These are phyloP conservation scores for Ascochyta koolunga DNA, from an alignment of 2,329 filamentous ascomycete species.

Conservation along the genomic window DNA sequence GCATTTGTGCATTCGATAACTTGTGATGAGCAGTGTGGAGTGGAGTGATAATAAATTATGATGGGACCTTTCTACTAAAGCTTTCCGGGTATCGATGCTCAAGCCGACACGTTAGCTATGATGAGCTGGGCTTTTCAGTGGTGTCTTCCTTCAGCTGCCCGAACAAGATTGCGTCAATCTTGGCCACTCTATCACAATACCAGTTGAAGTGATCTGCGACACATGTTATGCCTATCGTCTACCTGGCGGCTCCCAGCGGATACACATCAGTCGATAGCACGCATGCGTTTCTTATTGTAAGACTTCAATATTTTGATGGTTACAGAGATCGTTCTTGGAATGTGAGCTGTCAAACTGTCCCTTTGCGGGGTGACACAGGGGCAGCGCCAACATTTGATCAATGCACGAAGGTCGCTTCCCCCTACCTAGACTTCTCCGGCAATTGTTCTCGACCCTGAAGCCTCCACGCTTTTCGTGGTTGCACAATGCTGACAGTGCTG, in stretches of 20 bases:
- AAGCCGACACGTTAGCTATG: too few relatives aligned
- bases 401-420: constrained; percentile 6
- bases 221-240: background rate
- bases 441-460: constrained; percentile 2
- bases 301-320: background rate
- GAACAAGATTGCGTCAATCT: too few relatives aligned
- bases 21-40: too few relatives aligned
- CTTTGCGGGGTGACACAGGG: background rate
- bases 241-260: background rate
- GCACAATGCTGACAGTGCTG: background rate
- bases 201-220: background rate
- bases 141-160: too few relatives aligned
- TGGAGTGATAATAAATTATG: too few relatives aligned
- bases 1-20: background rate
- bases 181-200: too few relatives aligned
- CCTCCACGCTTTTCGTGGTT: constrained; percentile 4
- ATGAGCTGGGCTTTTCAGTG: too few relatives aligned
- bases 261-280: too few relatives aligned
- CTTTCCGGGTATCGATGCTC: too few relatives aligned
- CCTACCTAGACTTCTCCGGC: constrained; percentile 1
- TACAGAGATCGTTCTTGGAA: background rate
- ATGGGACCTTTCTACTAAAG: too few relatives aligned
- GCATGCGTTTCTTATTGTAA: background rate
- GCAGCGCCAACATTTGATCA: background rate
- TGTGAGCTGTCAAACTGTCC: background rate